Base-by-base conservation (phyloP, 495 filamentous ascomycete genomes). In the Xylaria curta region DNA sequence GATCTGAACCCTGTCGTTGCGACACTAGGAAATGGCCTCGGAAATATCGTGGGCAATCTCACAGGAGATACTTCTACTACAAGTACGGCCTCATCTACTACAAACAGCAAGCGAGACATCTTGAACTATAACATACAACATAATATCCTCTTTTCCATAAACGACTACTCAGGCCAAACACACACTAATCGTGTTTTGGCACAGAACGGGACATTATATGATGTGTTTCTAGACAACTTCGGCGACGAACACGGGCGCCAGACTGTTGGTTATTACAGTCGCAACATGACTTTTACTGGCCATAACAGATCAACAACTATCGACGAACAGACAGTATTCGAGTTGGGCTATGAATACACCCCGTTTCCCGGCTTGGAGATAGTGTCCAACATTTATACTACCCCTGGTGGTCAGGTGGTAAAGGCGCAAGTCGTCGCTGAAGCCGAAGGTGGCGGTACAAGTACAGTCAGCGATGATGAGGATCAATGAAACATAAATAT, bases 1-100 rank as follows among this genome's bases (percentile, higher is more conserved):
- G 87, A 89, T 73, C 79, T 89, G 10, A 89, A 89, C 74, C 87
- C 87, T 44, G 81, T 89, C 66, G 76, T 89, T 42, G 87, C 85
- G 9, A 85, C 83, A 10, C 79, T 89, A 2, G 85, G 86, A 15
- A 75, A 85, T 61, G 79, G 80, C 38, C 80, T 89, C 15, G 79
- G 77, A 54, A 77, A 81, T 42, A 83, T 89, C 66, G 78, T 86
- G 60, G 84, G 86, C 73, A 79, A 78, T 49, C 79, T 83, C 3
- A 77, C 78, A 15, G 82, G 5, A 2, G 3, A 26, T 15, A 19
- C 24, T 58, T 15, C 24, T 13, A 58, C 53, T 12, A 64, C 67
- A 64, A 76, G 74, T 74, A 74, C 71, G 67, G 74, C 75, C 56
- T 69, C 70, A 56, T 66, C 68, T 26, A 69, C 66, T 66, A 74